A percentile compares a stretch with the other conserved stretches of the same genome.
Conservation (phyloP, 2,329 filamentous ascomycete species). For the Microcera coccophila region DNA sequence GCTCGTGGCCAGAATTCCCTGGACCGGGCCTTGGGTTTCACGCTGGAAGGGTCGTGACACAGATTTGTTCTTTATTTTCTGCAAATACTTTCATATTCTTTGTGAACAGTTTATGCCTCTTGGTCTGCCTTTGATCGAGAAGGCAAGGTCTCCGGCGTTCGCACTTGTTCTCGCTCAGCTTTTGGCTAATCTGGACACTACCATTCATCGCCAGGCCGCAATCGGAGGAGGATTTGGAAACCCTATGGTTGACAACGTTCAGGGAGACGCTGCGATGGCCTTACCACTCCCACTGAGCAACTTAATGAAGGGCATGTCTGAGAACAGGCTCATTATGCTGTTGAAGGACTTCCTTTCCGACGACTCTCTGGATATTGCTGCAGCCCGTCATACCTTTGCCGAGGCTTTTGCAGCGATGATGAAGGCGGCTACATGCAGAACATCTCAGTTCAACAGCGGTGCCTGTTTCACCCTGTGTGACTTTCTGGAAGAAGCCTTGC, state of each 20-base stretch:
- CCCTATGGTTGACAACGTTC: constrained; percentile 42
- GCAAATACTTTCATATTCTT: constrained; percentile 81
- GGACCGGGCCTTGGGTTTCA: constrained; percentile 80
- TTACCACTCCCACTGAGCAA: constrained; percentile 63
- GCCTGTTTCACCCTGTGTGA: constrained; percentile 90
- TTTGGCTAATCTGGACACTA: constrained; percentile 73
- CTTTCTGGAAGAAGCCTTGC: constrained; percentile 77
- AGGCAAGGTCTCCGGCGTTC: constrained; percentile 68
- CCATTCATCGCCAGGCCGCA: constrained; percentile 70
- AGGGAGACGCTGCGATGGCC: constrained; percentile 62
- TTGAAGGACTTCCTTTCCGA: constrained; percentile 72
- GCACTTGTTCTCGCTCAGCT: constrained; percentile 79
- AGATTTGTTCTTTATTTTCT: constrained; percentile 87
- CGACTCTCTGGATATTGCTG: constrained; percentile 34
- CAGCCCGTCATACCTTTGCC: constrained; percentile 66
- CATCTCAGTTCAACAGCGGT: constrained; percentile 75
- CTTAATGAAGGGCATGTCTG: constrained; percentile 75
- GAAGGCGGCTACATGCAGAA: constrained; percentile 69
- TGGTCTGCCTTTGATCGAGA: constrained; percentile 50
- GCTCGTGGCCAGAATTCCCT: constrained; percentile 68
- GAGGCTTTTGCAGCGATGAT: constrained; percentile 69
- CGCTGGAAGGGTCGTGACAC: constrained; percentile 85
- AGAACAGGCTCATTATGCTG: constrained; percentile 79
- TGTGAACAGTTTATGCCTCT: constrained; percentile 67
- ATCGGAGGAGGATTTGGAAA: constrained; percentile 43